Evolutionary conservation across 2,329 filamentous ascomycete genomes (phyloP).

Genomic region (Colletotrichum tropicicola): DNA sequence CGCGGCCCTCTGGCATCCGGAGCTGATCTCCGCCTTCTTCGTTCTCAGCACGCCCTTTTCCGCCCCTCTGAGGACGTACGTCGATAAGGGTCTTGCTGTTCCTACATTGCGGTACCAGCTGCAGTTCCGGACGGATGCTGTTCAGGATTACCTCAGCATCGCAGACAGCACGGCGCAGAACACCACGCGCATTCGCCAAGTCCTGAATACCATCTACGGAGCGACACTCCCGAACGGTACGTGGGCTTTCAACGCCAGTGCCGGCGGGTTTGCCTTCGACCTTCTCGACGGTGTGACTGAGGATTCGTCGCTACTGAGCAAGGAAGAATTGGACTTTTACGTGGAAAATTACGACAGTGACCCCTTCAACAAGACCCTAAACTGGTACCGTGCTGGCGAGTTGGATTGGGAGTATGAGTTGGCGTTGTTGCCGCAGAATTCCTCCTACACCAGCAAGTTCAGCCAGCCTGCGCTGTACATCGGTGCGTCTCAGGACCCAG

Average conservation of each 20-base stretch:
- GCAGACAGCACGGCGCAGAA: constrained; percentile 52
- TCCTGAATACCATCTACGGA: constrained; percentile 75
- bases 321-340: constrained; percentile 81
- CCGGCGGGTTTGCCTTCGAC: constrained; percentile 67
- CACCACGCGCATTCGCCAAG: constrained; percentile 67
- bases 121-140: constrained; percentile 71
- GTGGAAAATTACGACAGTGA: constrained; percentile 73
- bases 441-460: constrained; percentile 57
- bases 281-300: constrained; percentile 59
- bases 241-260: constrained; percentile 60
- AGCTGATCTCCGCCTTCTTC: constrained; percentile 76
- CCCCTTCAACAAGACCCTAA: constrained; percentile 81
- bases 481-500: constrained; percentile 69
- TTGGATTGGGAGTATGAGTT: constrained; percentile 81
- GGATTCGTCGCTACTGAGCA: constrained; percentile 65
- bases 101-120: constrained; percentile 82
- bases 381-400: constrained; percentile 84
- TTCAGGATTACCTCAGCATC: constrained; percentile 39
- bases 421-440: constrained; percentile 53
- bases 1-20: constrained; percentile 73
- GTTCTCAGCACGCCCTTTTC: constrained; percentile 77
- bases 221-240: constrained; percentile 63
- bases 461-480: constrained; percentile 74
- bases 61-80: constrained; percentile 61
- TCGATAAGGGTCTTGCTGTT: constrained; percentile 63